A percentile compares a stretch with the other conserved stretches of the same genome.
Evolutionary conservation across 768 basidiomycete genomes (phyloP).

Genomic region (Rhodotorula diobovata): DNA sequence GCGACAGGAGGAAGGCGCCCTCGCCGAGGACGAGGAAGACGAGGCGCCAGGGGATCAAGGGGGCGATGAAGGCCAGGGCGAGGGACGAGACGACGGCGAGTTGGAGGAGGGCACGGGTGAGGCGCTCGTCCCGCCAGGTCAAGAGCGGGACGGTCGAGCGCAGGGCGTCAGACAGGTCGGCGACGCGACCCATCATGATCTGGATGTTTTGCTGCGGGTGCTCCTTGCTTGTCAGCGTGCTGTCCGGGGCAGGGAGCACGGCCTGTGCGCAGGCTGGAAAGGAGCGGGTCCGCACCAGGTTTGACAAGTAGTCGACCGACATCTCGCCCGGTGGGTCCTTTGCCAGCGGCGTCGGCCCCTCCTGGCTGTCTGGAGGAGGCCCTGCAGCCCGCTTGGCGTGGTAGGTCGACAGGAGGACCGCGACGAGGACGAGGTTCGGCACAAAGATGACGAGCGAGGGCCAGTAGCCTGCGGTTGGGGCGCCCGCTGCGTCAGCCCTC

Average conservation of each 20-base stretch:
- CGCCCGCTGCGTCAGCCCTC: not conserved
- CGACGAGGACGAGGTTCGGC: slow-evolving; percentile 23
- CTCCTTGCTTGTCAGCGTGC: too few species aligned
- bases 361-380: slow-evolving; percentile 4
- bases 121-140: slow-evolving; percentile 37
- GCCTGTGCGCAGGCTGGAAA: too few species aligned
- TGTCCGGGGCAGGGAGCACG: not conserved
- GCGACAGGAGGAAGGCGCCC: slow-evolving; percentile 23
- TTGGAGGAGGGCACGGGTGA: slow-evolving; percentile 38
- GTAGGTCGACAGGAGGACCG: slow-evolving; percentile 27
- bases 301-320: slow-evolving; percentile 32
- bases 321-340: slow-evolving; percentile 22
- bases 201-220: slow-evolving; percentile 41
- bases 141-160: slow-evolving; percentile 40
- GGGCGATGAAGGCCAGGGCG: slow-evolving; percentile 20
- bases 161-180: slow-evolving; percentile 38
- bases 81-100: slow-evolving; percentile 24
- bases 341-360: slow-evolving; percentile 21
- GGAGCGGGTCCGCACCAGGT: slow-evolving; percentile 11
- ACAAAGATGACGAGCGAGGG: slow-evolving; percentile 25
- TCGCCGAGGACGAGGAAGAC: slow-evolving; percentile 40
- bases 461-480: slow-evolving; percentile 14
- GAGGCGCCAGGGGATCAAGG: slow-evolving; percentile 31
- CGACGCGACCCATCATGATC: slow-evolving; percentile 42
- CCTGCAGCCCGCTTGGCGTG: not conserved